phyloP scores from a whole-genome alignment of 129 eudicot species.

The Apium graveolens region DNA sequence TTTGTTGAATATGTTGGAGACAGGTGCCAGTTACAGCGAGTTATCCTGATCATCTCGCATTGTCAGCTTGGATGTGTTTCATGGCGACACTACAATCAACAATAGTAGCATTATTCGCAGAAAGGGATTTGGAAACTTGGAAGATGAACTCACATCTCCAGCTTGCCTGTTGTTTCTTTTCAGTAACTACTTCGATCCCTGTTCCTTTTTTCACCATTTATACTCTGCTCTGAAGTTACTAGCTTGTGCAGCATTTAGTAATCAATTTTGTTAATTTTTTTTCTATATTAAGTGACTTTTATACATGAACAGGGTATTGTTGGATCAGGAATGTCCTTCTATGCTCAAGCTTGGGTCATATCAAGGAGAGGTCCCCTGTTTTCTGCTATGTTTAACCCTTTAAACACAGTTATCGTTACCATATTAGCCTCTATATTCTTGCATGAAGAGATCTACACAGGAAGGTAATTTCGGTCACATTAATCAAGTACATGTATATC shows the following conservation, averaged over 20 bases:
- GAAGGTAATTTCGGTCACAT: slow-evolving; percentile 41
- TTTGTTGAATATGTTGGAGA: not conserved
- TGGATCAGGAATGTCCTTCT: slow-evolving; percentile 64
- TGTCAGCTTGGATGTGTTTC: slow-evolving; percentile 80
- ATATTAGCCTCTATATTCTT: slow-evolving; percentile 49
- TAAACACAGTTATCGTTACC: slow-evolving; percentile 64
- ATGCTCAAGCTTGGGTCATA: slow-evolving; percentile 82
- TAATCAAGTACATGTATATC: not conserved
- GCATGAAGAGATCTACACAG: slow-evolving; percentile 51
- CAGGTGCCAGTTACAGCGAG: slow-evolving; percentile 53
- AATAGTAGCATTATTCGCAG: slow-evolving; percentile 34
- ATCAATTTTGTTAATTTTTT: not conserved
- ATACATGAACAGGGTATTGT: slow-evolving; percentile 39
- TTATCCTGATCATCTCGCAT: slow-evolving; percentile 64
- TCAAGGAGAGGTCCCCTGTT: slow-evolving; percentile 70
- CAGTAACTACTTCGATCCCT: slow-evolving; percentile 31
- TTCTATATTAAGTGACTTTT: not conserved
- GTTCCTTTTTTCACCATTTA: not conserved
- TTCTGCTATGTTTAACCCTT: slow-evolving; percentile 83
- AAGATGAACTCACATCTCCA: slow-evolving; percentile 43
- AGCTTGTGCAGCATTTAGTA: not conserved
- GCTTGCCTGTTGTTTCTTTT: slow-evolving; percentile 40
- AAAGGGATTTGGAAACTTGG: slow-evolving; percentile 54
- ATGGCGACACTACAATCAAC: slow-evolving; percentile 60
- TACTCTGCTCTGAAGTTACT: not conserved